Evolutionary conservation across 495 filamentous ascomycete genomes (phyloP).

Genomic region (Aspergillus cavernicola): DNA sequence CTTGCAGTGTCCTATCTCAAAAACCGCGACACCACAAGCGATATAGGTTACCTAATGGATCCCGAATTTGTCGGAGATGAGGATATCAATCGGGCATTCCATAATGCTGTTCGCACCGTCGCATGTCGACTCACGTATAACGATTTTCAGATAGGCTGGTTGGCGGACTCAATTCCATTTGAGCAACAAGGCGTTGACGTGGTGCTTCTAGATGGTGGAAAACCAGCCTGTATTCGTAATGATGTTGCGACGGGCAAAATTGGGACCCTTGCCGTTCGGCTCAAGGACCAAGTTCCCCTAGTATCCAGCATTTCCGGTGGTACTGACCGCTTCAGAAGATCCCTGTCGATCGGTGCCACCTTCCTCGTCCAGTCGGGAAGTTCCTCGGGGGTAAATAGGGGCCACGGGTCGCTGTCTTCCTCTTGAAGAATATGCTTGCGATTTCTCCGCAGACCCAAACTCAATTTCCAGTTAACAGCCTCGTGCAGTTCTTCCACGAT

Average conservation of each 20-base stretch:
- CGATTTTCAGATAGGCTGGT: constrained; percentile 9
- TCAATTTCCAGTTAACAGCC: constrained; percentile 38
- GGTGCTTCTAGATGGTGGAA: constrained; percentile 17
- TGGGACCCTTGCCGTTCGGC: constrained; percentile 15
- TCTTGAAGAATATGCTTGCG: constrained; percentile 27
- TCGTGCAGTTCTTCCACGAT: constrained; percentile 34
- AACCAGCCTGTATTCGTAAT: constrained; percentile 30
- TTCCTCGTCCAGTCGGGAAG: constrained; percentile 21
- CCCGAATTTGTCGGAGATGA: constrained; percentile 25
- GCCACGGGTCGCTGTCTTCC: constrained; percentile 17
- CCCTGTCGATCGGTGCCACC: constrained; percentile 22
- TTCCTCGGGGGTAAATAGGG: constrained; percentile 22
- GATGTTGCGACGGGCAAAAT: constrained; percentile 31
- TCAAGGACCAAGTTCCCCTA: constrained; percentile 27
- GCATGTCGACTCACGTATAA: constrained; percentile 17
- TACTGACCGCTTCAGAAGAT: constrained; percentile 13
- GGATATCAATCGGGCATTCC: constrained; percentile 22
- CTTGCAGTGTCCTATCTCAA: constrained; percentile 25
- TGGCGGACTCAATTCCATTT: too few relatives aligned
- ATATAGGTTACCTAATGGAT: constrained; percentile 31
- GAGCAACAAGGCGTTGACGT: not conserved
- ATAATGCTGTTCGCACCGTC: constrained; percentile 15
- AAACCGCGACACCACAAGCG: constrained; percentile 28
- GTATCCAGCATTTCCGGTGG: constrained; percentile 15
- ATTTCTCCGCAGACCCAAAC: constrained; percentile 32